These are phyloP conservation scores for Leishmania aethiopica DNA, from an alignment of 208 protist genomes.

Conservation along the genomic window DNA sequence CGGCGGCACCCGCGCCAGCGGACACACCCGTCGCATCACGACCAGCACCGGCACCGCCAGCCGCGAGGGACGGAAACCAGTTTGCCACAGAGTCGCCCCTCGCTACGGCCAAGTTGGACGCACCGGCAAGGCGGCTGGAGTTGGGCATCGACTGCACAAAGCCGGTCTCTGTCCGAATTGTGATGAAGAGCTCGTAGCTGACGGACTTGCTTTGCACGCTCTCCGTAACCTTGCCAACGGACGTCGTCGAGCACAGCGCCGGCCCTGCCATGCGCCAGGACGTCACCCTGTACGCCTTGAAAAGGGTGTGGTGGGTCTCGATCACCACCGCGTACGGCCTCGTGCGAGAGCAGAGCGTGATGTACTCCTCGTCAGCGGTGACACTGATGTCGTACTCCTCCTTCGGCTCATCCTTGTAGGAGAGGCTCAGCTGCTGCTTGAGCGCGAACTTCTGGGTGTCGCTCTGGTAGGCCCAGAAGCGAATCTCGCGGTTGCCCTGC, in stretches of 20 bases:
- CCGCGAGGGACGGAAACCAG: conserved; percentile 67
- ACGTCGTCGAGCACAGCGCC: conserved; percentile 63
- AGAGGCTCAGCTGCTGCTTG: conserved; percentile 82
- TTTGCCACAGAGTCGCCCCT: conserved; percentile 41
- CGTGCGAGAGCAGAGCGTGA: conserved; percentile 75
- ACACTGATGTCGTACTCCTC: conserved; percentile 73
- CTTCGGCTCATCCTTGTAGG: conserved; percentile 31
- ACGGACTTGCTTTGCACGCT: conserved; percentile 64
- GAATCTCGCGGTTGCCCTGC: conserved; percentile 78
- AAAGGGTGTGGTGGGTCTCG: conserved; percentile 72
- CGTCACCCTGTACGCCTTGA: conserved; percentile 83
- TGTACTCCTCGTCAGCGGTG: conserved; percentile 87
- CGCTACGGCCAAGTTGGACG: conserved; percentile 51
- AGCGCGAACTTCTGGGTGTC: conserved; percentile 74
- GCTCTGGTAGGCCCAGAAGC: conserved; percentile 82
- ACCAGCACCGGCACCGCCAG: conserved; percentile 16
- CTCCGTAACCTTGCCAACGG: conserved; percentile 79
- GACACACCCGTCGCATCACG: conserved; percentile 13
- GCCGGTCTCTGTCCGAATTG: conserved; percentile 66
- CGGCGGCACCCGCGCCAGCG: conserved; percentile 10
- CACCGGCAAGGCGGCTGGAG: conserved; percentile 71
- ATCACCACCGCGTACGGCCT: conserved; percentile 72
- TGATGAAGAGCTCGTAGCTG: conserved; percentile 82
- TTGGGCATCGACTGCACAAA: conserved; percentile 78
- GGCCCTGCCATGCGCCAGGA: conserved; percentile 76